A percentile compares a stretch with the other conserved stretches of the same genome.
Conservation (phyloP, 169 alveolate genomes). For the Perkinsus olseni region DNA sequence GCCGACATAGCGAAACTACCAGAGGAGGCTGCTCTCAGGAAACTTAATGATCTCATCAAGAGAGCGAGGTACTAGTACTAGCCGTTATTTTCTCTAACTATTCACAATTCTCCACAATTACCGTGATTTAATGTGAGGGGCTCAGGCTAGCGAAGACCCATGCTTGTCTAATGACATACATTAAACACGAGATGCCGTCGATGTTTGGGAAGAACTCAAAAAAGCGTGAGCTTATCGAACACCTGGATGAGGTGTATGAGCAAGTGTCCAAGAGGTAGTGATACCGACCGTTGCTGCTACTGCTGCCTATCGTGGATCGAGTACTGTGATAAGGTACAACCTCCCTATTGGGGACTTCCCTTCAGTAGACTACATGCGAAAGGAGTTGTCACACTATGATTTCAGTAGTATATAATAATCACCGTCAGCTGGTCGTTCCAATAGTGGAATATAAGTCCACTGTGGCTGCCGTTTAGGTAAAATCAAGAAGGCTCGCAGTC, state of each 20-base stretch:
- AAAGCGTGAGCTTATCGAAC: constrained; percentile 17
- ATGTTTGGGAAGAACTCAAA: constrained; percentile 16
- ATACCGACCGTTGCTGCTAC: background rate
- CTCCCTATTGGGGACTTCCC: constrained; percentile 39
- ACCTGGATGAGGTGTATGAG: constrained; percentile 26
- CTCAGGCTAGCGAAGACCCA: constrained; percentile 5
- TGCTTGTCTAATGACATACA: constrained; percentile 24
- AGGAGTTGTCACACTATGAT: constrained; percentile 23
- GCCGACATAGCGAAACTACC: constrained; percentile 51
- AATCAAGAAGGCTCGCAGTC: constrained; percentile 14
- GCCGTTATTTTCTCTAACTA: background rate
- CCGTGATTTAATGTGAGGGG: background rate
- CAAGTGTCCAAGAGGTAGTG: constrained; percentile 21
- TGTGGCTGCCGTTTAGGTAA: no score
- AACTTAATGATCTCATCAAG: constrained; percentile 51
- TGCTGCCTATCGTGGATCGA: no score
- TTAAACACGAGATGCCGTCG: constrained; percentile 30
- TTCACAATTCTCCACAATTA: no score
- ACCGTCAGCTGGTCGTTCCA: no score
- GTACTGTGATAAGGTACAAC: constrained; percentile 4
- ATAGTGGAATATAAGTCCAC: no score
- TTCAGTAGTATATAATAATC: constrained; percentile 24
- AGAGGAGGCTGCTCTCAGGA: constrained; percentile 41
- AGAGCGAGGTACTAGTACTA: constrained; percentile 34
- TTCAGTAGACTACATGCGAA: constrained; percentile 30